A percentile compares a stretch with the other conserved stretches of the same genome.
These are phyloP conservation scores for Aureobasidium uvarum DNA, from an alignment of 2,329 filamentous ascomycete species.

Conservation along the genomic window DNA sequence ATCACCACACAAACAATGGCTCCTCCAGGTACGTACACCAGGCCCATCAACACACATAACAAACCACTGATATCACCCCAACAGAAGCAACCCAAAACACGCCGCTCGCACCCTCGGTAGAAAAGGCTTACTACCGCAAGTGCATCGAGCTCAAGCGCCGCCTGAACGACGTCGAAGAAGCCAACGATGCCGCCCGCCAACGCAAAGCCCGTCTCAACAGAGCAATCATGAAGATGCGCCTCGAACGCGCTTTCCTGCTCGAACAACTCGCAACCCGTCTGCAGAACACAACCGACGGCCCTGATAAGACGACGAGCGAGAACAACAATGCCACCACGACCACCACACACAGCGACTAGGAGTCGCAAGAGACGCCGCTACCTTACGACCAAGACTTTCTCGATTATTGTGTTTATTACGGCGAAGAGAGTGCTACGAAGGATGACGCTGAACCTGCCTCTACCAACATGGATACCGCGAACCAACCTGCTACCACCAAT, in stretches of 20 bases:
- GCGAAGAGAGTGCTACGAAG: background rate
- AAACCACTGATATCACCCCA: background rate
- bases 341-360: background rate
- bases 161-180: slow-evolving; percentile 85
- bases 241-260: slow-evolving; percentile 68
- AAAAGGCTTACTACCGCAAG: slow-evolving; percentile 94
- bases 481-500: background rate
- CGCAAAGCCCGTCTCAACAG: slow-evolving; percentile 77
- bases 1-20: slow-evolving; percentile 9
- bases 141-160: slow-evolving; percentile 92
- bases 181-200: slow-evolving; percentile 79
- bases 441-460: background rate
- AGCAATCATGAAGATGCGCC: slow-evolving; percentile 85
- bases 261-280: slow-evolving; percentile 48
- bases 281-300: background rate
- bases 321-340: background rate
- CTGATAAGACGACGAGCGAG: background rate
- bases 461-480: background rate
- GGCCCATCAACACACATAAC: background rate
- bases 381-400: background rate
- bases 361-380: background rate
- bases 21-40: slow-evolving; percentile 7
- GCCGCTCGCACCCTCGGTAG: slow-evolving; percentile 79
- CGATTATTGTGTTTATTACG: too few relatives aligned
- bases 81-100: slow-evolving; percentile 34